Conservation (phyloP, 2,329 filamentous ascomycete species). For the Aureobasidium sp. region DNA sequence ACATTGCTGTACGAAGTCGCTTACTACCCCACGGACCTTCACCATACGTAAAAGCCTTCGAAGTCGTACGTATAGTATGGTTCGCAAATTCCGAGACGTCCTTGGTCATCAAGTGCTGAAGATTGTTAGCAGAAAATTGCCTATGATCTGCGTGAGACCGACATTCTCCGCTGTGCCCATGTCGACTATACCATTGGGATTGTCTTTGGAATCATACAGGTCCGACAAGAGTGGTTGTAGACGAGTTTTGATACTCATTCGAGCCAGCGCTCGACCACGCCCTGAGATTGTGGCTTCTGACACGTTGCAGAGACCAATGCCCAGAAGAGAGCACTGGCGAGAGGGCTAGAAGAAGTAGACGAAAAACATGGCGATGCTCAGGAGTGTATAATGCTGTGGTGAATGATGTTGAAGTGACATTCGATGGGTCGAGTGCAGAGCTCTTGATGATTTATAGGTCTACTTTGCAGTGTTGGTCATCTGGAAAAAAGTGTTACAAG, state of each 20-base stretch:
- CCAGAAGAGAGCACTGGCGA: too few relatives aligned
- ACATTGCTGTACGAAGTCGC: slow-evolving; percentile 36
- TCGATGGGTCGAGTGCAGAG: too few relatives aligned
- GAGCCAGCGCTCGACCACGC: slow-evolving; percentile 2
- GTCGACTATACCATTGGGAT: slow-evolving; percentile 27
- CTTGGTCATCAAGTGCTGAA: slow-evolving; percentile 17
- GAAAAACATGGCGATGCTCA: neutral
- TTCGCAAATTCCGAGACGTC: slow-evolving; percentile 36
- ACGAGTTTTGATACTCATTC: slow-evolving; percentile 17
- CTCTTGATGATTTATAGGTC: neutral
- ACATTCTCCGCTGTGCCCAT: slow-evolving; percentile 29
- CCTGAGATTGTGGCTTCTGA: slow-evolving; percentile 10
- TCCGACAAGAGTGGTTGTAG: slow-evolving; percentile 19
- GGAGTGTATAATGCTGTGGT: neutral
- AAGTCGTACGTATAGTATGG: slow-evolving; percentile 30
- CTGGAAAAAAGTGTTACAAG: neutral
- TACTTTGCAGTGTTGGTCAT: neutral
- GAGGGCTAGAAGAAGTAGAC: neutral
- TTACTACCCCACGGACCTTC: slow-evolving; percentile 33
- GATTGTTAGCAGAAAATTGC: too few relatives aligned
- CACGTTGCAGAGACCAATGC: neutral
- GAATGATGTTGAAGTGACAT: too few relatives aligned
- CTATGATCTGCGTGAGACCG: too few relatives aligned
- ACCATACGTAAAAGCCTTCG: slow-evolving; percentile 36
- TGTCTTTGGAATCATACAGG: slow-evolving; percentile 24